Evolutionary conservation across 2,329 filamentous ascomycete species (phyloP), one percentile per base, ranked within the genome.

Genomic region (Coniochaeta sp.): DNA sequence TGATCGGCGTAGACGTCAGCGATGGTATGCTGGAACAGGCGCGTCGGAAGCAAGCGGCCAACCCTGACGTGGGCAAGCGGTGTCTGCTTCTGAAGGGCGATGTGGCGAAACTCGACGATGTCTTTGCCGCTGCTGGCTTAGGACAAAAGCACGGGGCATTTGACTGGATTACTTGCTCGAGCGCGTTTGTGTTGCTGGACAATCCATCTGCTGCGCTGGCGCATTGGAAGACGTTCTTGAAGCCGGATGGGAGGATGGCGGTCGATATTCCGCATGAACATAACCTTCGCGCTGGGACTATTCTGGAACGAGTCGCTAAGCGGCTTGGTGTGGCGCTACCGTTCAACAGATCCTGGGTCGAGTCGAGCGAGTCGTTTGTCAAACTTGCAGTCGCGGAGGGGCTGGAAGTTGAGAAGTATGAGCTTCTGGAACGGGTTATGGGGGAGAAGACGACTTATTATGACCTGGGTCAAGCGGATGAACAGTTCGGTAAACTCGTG

Each of bases 201-300:
- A 55, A 70, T 2, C 69, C 70, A 1, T 64, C 64, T 1, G 40
- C 56, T 3, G 69, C 69, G 9, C 61, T 73, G 14, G 59, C 59
- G 5, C 64, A 67, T 34, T 75, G 72, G 73, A 64, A 57, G 44
- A 62, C 63, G 8, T 73, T 66, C 50, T 63, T 74, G 19, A 66
- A 66, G 50, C 62, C 62, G 0, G 67, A 66, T 2, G 72, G 70
- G 4, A 64, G 59, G 14, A 58, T 74, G 57, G 68, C 66, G 9
- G 67, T 74, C 33, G 72, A 75, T 52, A 63, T 73, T n/a, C 64
- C 70, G 14, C 71, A 74, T 57, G 69, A 74, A 62, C 54, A 65
- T 17, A 72, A 67, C 44, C 61, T 71, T 34, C 66, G 63, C 11
- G 33, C 65, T 0, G 68, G 67, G 0, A 16, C 66, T 12, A 26